phyloP scores from a whole-genome alignment of 2,329 filamentous ascomycete species.

The Diplodia mutila region DNA sequence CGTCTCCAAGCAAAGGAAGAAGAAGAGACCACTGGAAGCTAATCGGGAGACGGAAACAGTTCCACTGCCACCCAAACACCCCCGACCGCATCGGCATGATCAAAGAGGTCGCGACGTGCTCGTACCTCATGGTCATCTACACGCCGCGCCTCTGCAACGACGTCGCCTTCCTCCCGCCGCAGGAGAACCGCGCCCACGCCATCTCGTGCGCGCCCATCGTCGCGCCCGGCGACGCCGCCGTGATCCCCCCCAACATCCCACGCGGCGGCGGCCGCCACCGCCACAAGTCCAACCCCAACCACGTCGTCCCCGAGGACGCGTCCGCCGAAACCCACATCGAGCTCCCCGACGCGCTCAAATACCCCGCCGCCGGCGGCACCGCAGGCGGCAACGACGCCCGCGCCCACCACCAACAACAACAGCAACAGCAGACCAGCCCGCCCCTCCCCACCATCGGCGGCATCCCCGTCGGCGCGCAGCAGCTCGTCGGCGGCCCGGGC shows the following conservation, averaged over 20 bases:
- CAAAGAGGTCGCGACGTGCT: constrained; percentile 88
- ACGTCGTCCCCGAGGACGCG: neutral
- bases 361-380: constrained; percentile 32
- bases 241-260: constrained; percentile 45
- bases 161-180: constrained; percentile 80
- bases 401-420: neutral
- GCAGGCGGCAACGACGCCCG: neutral
- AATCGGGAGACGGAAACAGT: constrained; percentile 44
- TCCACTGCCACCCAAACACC: constrained; percentile 76
- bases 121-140: constrained; percentile 91
- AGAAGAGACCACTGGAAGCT: no score
- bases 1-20: neutral
- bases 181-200: constrained; percentile 73
- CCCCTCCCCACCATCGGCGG: constrained; percentile 57
- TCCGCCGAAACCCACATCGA: constrained; percentile 7
- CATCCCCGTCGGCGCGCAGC: constrained; percentile 62
- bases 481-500: constrained; percentile 59
- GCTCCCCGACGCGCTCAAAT: constrained; percentile 29
- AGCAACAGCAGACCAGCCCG: constrained; percentile 33
- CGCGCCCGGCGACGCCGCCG: constrained; percentile 54
- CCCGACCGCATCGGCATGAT: constrained; percentile 85
- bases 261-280: neutral
- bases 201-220: constrained; percentile 79
- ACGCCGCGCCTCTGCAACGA: constrained; percentile 88
- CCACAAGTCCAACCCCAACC: neutral